Base-by-base conservation (phyloP, 495 filamentous ascomycete species). In the Cercophora scortea region DNA sequence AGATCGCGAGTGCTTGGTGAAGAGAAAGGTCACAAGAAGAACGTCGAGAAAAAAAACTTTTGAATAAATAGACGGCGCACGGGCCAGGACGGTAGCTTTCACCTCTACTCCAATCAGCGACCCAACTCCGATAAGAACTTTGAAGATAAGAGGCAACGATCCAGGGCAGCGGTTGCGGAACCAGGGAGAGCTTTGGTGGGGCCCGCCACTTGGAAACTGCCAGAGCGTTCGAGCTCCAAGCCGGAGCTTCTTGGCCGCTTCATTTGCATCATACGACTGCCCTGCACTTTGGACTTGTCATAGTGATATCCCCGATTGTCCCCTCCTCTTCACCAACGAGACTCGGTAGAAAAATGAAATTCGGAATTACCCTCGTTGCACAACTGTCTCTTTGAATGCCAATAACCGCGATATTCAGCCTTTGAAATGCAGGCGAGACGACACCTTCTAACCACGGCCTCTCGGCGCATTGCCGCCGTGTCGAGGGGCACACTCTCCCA, bases 401-500 rank as follows among this genome's bases (percentile, higher is more conserved):
- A 5, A 11, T n/a, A 16, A 3, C 12, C 42, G 17, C 17, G 42
- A 11, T 16, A 44, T 16, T 16, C 16, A 10, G 12, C 15, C n/a
- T 1, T 13, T 41, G 18, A 60, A 5, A 75, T 75, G 72, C 61
- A 72, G 55, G 60, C 69, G n/a, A 66, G 68, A 64, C 49, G 54
- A 38, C 64, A 62, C 51, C 46, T 75, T 32, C 39, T 66, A 39
- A 55, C 60, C 41, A 57, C 60, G 19, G 65, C 72, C 39, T 63
- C 67, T 41, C 63, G 70, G 62, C 57, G 66, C 50, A 57, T 72
- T 15, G 61, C 56, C 5, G 57, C 64, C 11, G 57, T 59, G 19
- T 65, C 68, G 42, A 70, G 61, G 49, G 55, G 62, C 56, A 61
- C 53, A 39, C 59, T 36, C 55, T 54, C 50, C 36, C 54, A 47